phyloP scores from a whole-genome alignment of 2,329 filamentous ascomycete genomes.

The Fusarium sp. region DNA sequence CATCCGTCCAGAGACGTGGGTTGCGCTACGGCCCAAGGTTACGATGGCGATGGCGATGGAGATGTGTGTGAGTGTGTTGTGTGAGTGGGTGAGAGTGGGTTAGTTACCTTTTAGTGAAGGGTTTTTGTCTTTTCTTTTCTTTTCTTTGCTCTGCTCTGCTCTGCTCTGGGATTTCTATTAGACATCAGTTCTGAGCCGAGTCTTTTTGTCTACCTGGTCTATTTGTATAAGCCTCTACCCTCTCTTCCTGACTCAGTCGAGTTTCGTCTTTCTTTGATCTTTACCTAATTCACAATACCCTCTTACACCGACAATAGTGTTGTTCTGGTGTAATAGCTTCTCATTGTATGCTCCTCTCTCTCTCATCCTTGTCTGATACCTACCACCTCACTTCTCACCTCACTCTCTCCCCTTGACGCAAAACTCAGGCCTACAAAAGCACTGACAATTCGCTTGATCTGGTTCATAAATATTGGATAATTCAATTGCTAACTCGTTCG shows the following conservation, averaged over 20 bases:
- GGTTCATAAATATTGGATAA: constrained; percentile 11
- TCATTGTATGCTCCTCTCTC: constrained; percentile 5
- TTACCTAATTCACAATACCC: constrained; percentile 13
- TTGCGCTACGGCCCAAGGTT: constrained; percentile 25
- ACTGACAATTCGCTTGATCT: constrained; percentile 23
- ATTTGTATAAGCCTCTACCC: constrained; percentile 26
- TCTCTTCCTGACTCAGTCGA: not conserved
- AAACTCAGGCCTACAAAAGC: constrained; percentile 25
- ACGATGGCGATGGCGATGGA: constrained; percentile 12
- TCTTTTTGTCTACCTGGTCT: constrained; percentile 1
- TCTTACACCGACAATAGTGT: constrained; percentile 21
- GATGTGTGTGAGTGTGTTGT: no score
- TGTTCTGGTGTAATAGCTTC: constrained; percentile 4
- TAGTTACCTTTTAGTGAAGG: constrained; percentile 7
- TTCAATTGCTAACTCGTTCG: constrained; percentile 39
- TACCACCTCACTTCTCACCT: not conserved
- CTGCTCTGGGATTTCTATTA: constrained; percentile 15
- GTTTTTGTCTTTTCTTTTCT: constrained; percentile 1
- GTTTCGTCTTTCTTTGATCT: not conserved
- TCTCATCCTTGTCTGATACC: constrained; percentile 30
- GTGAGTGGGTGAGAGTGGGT: constrained; percentile 17
- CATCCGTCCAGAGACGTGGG: constrained; percentile 40
- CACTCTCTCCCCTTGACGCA: constrained; percentile 19
- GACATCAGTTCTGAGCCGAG: constrained; percentile 9
- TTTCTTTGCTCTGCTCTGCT: not conserved